phyloP scores from a whole-genome alignment of 1,284 basidiomycete species.

The Rhodotorula sp. region DNA sequence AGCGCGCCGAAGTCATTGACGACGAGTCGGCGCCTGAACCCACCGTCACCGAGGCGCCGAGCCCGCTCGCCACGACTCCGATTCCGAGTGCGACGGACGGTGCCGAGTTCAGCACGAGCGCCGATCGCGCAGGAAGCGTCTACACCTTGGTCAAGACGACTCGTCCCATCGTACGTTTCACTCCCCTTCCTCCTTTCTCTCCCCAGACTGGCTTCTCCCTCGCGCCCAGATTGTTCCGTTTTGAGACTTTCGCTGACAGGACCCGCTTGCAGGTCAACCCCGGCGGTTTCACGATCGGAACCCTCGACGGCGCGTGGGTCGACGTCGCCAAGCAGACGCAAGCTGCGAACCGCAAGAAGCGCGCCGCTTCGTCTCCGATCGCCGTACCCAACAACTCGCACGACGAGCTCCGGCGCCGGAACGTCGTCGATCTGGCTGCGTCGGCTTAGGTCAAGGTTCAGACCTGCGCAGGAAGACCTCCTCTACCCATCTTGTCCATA shows the following conservation, averaged over 20 bases:
- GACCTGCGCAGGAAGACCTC: no score
- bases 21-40: conserved; percentile 17
- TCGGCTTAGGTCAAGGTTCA: neutral
- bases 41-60: conserved; percentile 15
- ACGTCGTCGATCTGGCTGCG: neutral
- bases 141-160: conserved; percentile 38
- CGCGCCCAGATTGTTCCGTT: no score
- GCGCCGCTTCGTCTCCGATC: neutral
- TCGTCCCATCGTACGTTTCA: conserved; percentile 32
- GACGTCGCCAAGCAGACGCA: conserved; percentile 22
- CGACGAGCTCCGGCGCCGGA: conserved; percentile 24
- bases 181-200: neutral
- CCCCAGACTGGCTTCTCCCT: neutral
- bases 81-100: neutral
- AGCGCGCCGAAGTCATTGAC: conserved; percentile 6
- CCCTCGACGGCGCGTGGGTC: conserved; percentile 30
- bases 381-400: neutral
- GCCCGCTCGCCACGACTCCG: conserved; percentile 1
- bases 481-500: neutral
- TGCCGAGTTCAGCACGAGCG: conserved; percentile 20
- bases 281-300: conserved; percentile 32
- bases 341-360: neutral
- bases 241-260: neutral
- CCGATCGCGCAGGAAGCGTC: conserved; percentile 4
- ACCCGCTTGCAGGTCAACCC: conserved; percentile 24